A percentile compares a stretch with the other conserved stretches of the same genome.
Evolutionary conservation across 2,329 filamentous ascomycete species (phyloP).

Genomic region (Macroventuria anomochaeta): DNA sequence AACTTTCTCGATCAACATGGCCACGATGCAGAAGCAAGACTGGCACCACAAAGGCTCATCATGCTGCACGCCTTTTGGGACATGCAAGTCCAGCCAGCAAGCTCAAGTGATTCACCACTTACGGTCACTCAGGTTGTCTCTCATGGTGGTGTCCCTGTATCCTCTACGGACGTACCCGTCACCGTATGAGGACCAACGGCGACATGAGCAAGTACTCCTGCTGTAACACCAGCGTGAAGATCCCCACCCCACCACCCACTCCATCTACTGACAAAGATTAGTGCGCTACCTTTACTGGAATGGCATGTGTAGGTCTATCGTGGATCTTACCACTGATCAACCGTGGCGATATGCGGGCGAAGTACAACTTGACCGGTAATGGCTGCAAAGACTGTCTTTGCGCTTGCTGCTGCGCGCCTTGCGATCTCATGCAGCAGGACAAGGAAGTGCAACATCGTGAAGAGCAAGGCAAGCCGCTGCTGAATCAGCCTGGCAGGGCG

Average conservation of each 20-base stretch:
- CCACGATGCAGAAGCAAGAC: slow-evolving; percentile 33
- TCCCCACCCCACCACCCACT: not conserved
- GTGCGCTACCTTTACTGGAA: slow-evolving; percentile 37
- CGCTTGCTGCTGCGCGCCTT: slow-evolving; percentile 44
- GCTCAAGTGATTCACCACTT: not conserved
- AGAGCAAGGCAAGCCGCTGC: slow-evolving; percentile 22
- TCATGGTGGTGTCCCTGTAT: slow-evolving; percentile 46
- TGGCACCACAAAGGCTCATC: slow-evolving; percentile 39
- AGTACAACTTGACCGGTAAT: slow-evolving; percentile 42
- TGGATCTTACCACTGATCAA: slow-evolving; percentile 44
- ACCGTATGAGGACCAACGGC: slow-evolving; percentile 38
- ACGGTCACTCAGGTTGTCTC: slow-evolving; percentile 32
- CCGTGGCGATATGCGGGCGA: slow-evolving; percentile 41
- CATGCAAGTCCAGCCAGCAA: slow-evolving; percentile 27
- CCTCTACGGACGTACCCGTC: slow-evolving; percentile 38
- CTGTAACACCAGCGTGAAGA: slow-evolving; percentile 36
- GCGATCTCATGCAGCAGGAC: slow-evolving; percentile 44
- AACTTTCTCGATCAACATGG: slow-evolving; percentile 19
- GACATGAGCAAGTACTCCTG: slow-evolving; percentile 37
- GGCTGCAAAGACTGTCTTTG: slow-evolving; percentile 44
- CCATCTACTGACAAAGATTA: slow-evolving; percentile 17
- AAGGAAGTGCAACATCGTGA: slow-evolving; percentile 39
- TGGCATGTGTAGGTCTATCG: slow-evolving; percentile 33
- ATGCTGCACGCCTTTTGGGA: slow-evolving; percentile 41
- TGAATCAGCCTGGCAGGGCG: slow-evolving; percentile 30